phyloP scores from a whole-genome alignment of 2,329 filamentous ascomycete genomes.

The Cladophialophora psammophila region DNA sequence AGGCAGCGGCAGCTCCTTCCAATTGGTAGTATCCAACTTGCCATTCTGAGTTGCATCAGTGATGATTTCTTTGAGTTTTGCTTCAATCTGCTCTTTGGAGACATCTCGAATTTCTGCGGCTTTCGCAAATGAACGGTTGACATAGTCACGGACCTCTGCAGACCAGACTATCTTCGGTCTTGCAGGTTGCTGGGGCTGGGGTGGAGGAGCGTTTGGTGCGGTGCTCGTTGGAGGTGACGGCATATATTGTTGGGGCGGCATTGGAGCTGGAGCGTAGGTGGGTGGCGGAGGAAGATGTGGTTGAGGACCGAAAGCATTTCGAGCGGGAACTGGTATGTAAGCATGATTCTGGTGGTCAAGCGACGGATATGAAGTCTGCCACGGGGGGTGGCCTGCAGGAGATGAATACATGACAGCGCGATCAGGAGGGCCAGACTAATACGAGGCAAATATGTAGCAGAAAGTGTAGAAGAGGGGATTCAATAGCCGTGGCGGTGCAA shows the following conservation, averaged over 20 bases:
- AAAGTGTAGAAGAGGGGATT: slow-evolving; percentile 2
- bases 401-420: slow-evolving; percentile 39
- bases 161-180: slow-evolving; percentile 78
- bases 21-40: slow-evolving; percentile 76
- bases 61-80: slow-evolving; percentile 85
- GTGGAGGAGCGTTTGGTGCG: slow-evolving; percentile 40
- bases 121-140: slow-evolving; percentile 84
- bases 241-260: slow-evolving; percentile 38
- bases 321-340: slow-evolving; percentile 68
- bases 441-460: slow-evolving; percentile 10
- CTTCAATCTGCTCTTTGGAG: slow-evolving; percentile 74
- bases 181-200: slow-evolving; percentile 49
- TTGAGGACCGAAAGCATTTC: slow-evolving; percentile 63
- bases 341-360: slow-evolving; percentile 56
- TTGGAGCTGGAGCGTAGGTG: slow-evolving; percentile 43
- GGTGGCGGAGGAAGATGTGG: slow-evolving; percentile 36
- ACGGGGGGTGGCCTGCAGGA: slow-evolving; percentile 35
- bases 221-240: slow-evolving; percentile 42
- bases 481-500: slow-evolving; percentile 6
- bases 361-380: slow-evolving; percentile 37
- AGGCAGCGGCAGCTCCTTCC: slow-evolving; percentile 82
- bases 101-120: slow-evolving; percentile 72
- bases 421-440: slow-evolving; percentile 7
- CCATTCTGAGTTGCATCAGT: slow-evolving; percentile 78
- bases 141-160: slow-evolving; percentile 82